A percentile compares a stretch with the other conserved stretches of the same genome.
Evolutionary conservation across 2,329 filamentous ascomycete genomes (phyloP).

Genomic region (Claviceps capensis): DNA sequence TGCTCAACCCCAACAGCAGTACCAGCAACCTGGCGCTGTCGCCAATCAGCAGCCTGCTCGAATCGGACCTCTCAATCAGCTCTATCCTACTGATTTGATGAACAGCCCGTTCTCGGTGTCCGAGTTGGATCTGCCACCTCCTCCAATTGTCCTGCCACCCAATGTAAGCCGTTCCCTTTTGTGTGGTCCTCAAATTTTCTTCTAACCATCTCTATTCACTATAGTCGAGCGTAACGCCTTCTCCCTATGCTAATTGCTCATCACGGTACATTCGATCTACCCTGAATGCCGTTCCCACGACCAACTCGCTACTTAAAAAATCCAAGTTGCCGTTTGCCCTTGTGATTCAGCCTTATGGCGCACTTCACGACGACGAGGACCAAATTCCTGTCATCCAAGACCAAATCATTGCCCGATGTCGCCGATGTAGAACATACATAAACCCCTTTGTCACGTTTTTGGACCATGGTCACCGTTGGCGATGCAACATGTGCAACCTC

Average conservation of each 20-base stretch:
- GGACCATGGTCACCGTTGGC: slow-evolving; percentile 94
- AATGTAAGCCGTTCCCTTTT: slow-evolving; percentile 51
- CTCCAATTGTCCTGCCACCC: slow-evolving; percentile 77
- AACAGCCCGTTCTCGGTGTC: slow-evolving; percentile 88
- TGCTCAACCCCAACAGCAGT: slow-evolving; percentile 25
- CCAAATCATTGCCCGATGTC: slow-evolving; percentile 92
- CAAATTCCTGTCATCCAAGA: slow-evolving; percentile 85
- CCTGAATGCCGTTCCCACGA: slow-evolving; percentile 85
- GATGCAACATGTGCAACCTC: slow-evolving; percentile 98
- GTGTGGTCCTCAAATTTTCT: neutral
- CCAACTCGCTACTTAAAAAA: slow-evolving; percentile 87
- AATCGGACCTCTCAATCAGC: slow-evolving; percentile 58
- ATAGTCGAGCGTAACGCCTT: slow-evolving; percentile 80
- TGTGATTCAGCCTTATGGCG: slow-evolving; percentile 88
- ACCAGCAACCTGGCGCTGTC: slow-evolving; percentile 31
- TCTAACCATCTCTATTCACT: slow-evolving; percentile 22
- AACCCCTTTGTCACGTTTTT: slow-evolving; percentile 95
- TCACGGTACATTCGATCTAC: slow-evolving; percentile 93
- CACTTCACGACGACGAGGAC: slow-evolving; percentile 87
- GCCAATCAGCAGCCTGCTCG: slow-evolving; percentile 22
- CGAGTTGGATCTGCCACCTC: slow-evolving; percentile 82
- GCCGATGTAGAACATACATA: slow-evolving; percentile 92
- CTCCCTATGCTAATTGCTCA: slow-evolving; percentile 79
- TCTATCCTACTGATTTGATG: slow-evolving; percentile 83
- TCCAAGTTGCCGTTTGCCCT: slow-evolving; percentile 91